phyloP scores from a whole-genome alignment of 495 filamentous ascomycete species.

The Pyronema domesticum region DNA sequence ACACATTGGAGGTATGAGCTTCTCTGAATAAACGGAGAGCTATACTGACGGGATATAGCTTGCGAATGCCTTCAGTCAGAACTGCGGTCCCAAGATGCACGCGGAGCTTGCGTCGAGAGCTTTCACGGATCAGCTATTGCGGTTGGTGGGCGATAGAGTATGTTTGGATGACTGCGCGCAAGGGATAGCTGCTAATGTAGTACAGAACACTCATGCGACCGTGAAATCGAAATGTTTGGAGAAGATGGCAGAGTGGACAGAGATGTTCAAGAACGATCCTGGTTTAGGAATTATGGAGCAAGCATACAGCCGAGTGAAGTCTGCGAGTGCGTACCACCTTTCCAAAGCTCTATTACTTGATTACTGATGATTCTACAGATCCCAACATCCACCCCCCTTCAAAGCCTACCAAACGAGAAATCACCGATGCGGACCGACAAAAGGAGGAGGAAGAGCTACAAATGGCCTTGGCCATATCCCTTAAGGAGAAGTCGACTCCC shows the following conservation, averaged over 20 bases:
- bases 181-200: background rate
- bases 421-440: slow-evolving; percentile 75
- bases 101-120: slow-evolving; percentile 82
- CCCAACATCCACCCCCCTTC: slow-evolving; percentile 83
- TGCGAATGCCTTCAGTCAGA: slow-evolving; percentile 84
- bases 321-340: slow-evolving; percentile 36
- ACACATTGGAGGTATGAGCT: slow-evolving; percentile 68
- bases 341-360: background rate
- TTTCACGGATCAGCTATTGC: slow-evolving; percentile 85
- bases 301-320: slow-evolving; percentile 75
- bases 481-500: slow-evolving; percentile 45
- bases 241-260: slow-evolving; percentile 87
- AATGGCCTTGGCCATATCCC: slow-evolving; percentile 79
- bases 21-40: slow-evolving; percentile 5
- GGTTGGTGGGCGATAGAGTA: slow-evolving; percentile 71
- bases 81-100: slow-evolving; percentile 82
- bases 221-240: slow-evolving; percentile 96
- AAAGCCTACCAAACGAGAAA: slow-evolving; percentile 75
- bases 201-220: slow-evolving; percentile 76
- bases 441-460: slow-evolving; percentile 97
- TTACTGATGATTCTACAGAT: slow-evolving; percentile 34
- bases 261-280: slow-evolving; percentile 79
- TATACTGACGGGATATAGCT: slow-evolving; percentile 36
- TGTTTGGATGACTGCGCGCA: background rate
- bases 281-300: slow-evolving; percentile 97